phyloP scores from a whole-genome alignment of 495 filamentous ascomycete genomes.

The Amphirosellinia nigrospora region DNA sequence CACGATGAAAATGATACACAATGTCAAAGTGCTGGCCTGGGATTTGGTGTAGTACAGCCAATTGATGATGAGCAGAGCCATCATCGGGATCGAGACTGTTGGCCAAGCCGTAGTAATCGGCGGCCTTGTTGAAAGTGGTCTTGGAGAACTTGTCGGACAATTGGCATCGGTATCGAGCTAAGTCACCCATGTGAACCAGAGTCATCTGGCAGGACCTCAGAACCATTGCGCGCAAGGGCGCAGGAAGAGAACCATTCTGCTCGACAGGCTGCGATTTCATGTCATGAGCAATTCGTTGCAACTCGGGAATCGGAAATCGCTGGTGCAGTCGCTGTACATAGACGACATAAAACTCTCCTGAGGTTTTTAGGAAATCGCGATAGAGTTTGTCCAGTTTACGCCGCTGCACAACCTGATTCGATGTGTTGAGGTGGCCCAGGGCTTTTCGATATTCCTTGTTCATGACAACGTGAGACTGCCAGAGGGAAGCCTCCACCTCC shows the following conservation, averaged over 20 bases:
- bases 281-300: slow-evolving; percentile 72
- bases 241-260: slow-evolving; percentile 47
- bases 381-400: slow-evolving; percentile 84
- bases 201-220: slow-evolving; percentile 81
- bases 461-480: slow-evolving; percentile 78
- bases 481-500: slow-evolving; percentile 72
- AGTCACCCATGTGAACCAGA: slow-evolving; percentile 85
- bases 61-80: slow-evolving; percentile 84
- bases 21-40: slow-evolving; percentile 79
- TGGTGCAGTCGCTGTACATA: slow-evolving; percentile 81
- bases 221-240: slow-evolving; percentile 60
- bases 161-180: slow-evolving; percentile 87
- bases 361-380: slow-evolving; percentile 80
- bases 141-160: slow-evolving; percentile 48
- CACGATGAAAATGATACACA: slow-evolving; percentile 88
- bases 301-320: slow-evolving; percentile 73
- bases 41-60: slow-evolving; percentile 80
- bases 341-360: slow-evolving; percentile 83
- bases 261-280: slow-evolving; percentile 62
- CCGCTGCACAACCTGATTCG: slow-evolving; percentile 71
- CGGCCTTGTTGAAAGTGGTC: slow-evolving; percentile 72
- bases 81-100: slow-evolving; percentile 76
- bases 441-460: slow-evolving; percentile 77
- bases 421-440: slow-evolving; percentile 48
- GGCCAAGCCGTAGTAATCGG: slow-evolving; percentile 85